Percentiles rank a stretch among this genome's conserved stretches.
Evolutionary conservation across 805 yeast genomes (phyloP).

Genomic region (Hanseniaspora singularis): DNA sequence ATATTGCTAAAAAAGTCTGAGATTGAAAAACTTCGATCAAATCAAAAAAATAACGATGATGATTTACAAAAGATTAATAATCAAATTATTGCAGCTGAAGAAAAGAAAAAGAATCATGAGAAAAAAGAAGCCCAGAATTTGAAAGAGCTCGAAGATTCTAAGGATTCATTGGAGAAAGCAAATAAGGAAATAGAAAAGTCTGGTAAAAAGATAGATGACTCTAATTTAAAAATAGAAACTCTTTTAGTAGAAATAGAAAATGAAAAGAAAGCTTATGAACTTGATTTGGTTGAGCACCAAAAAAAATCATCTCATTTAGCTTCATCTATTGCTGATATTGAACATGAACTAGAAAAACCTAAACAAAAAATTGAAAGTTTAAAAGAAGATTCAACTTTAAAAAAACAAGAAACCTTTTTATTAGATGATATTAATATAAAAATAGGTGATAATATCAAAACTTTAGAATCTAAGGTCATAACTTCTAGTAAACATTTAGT

Average conservation of each 20-base stretch:
- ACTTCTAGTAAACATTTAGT: constrained; percentile 36
- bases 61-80: constrained; percentile 22
- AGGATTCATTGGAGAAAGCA: constrained; percentile 38
- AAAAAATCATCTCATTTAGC: constrained; percentile 63
- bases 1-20: too few relatives aligned
- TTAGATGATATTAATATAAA: constrained; percentile 34
- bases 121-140: constrained; percentile 47
- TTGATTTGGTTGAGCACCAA: constrained; percentile 52
- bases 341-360: constrained; percentile 73
- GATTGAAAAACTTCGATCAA: constrained; percentile 24
- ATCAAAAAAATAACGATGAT: constrained; percentile 23
- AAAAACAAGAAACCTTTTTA: constrained; percentile 52
- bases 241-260: constrained; percentile 34
- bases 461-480: constrained; percentile 32
- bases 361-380: constrained; percentile 51
- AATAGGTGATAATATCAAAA: constrained; percentile 34
- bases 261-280: constrained; percentile 50
- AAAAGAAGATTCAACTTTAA: constrained; percentile 52
- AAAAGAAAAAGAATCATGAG: constrained; percentile 55
- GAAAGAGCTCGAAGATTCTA: too few relatives aligned
- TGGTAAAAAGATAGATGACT: constrained; percentile 27
- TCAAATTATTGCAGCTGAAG: constrained; percentile 53
- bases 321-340: constrained; percentile 49
- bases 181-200: constrained; percentile 32
- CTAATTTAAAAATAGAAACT: constrained; percentile 35